Base-by-base conservation (phyloP, 2,329 filamentous ascomycete species). In the Cytospora chrysosperma region DNA sequence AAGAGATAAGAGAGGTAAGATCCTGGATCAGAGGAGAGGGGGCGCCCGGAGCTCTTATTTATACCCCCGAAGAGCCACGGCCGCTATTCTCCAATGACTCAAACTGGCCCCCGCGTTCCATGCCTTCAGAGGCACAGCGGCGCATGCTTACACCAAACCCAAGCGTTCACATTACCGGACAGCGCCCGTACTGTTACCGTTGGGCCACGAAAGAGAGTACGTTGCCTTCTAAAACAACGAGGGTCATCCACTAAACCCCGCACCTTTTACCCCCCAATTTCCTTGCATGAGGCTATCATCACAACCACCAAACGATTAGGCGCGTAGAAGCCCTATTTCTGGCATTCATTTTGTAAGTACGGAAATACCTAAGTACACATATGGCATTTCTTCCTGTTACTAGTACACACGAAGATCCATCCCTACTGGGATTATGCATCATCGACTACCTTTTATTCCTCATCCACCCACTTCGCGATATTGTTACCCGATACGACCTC, bases 401-500 rank as follows among this genome's bases (percentile, higher is more conserved):
- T 19, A 40, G 19, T 47, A 47, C n/a, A 24, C 43, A 47, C n/a
- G n/a, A 47, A 47, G 43, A 47, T 24, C 10, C 43, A 47, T 47
- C 9, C n/a, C n/a, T 21, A 19, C 19, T 24, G 19, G 9, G 43
- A 24, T 47, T 47, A n/a, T 47, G 43, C 19, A 21, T 47, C 43
- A 24, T 47, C 43, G 21, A 47, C n/a, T n/a, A 19, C 37, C 37
- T 19, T 4, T 74, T 77, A 65, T 77, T 76, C 84, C 40, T 81
- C 70, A 13, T 72, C 72, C 37, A 79, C 76, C n/a, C 59, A 61
- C n/a, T 61, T 4, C 4, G 59, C 59, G 27, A 61, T 61, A 28
- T 61, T 54, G 27, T 34, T 61, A 73, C 72, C 32, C 68, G 59
- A 40, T 1, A 28, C n/a, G 24, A 37, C 27, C 59, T 19, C 75